phyloP scores from a whole-genome alignment of 176 grass and related monocot species.

The Hyparrhenia diplandra region DNA sequence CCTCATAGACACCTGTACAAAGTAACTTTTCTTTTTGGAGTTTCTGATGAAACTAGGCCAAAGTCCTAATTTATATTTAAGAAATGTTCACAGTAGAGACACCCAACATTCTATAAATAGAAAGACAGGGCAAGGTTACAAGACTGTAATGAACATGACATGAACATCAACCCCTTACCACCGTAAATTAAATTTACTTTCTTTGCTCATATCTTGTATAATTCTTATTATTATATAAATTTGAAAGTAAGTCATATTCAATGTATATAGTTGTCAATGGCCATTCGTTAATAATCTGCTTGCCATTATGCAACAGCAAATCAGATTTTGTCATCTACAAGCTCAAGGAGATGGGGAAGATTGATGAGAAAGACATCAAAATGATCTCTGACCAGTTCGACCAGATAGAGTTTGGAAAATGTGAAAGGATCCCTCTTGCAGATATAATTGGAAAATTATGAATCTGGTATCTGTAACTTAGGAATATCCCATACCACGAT shows the following conservation, averaged over 20 bases:
- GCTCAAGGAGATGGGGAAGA: constrained; percentile 69
- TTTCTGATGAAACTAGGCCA: background rate
- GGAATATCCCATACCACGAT: constrained; percentile 4
- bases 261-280: constrained; percentile 1
- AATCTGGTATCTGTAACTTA: background rate
- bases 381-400: constrained; percentile 60
- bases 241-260: constrained; percentile 9
- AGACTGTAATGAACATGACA: background rate
- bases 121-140: background rate
- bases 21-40: background rate
- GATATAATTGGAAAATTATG: constrained; percentile 56
- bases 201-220: background rate
- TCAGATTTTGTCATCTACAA: constrained; percentile 74
- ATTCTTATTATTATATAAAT: background rate
- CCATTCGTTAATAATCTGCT: constrained; percentile 2
- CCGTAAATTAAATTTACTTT: constrained; percentile 2
- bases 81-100: background rate
- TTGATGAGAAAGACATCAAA: constrained; percentile 50
- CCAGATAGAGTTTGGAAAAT: constrained; percentile 43
- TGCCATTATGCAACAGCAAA: constrained; percentile 55
- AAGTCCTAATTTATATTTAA: background rate
- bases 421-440: constrained; percentile 39
- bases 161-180: background rate
- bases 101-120: background rate
- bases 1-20: background rate